phyloP scores from a whole-genome alignment of 441 rosid genomes.

The Biscutella laevigata region DNA sequence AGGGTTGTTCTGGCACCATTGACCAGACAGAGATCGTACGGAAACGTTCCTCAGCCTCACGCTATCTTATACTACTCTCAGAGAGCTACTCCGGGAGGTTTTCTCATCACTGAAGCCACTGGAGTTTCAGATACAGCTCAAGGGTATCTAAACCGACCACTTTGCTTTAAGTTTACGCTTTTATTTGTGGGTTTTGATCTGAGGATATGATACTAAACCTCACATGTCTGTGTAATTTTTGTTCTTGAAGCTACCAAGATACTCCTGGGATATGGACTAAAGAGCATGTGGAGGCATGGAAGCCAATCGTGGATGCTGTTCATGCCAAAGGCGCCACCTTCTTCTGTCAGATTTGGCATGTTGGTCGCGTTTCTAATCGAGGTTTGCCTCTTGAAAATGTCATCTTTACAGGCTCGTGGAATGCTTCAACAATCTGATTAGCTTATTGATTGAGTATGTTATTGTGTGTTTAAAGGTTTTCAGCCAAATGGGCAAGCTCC shows the following conservation, averaged over 20 bases:
- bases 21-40: slow-evolving; percentile 43
- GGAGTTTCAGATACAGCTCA: slow-evolving; percentile 50
- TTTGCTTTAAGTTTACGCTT: background rate
- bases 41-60: slow-evolving; percentile 48
- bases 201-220: too few species aligned
- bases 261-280: slow-evolving; percentile 51
- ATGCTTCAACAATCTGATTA: too few species aligned
- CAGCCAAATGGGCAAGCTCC: slow-evolving; percentile 47
- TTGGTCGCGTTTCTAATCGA: slow-evolving; percentile 35
- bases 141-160: slow-evolving; percentile 42
- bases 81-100: slow-evolving; percentile 38
- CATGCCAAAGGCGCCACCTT: slow-evolving; percentile 43
- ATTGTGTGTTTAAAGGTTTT: background rate
- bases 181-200: background rate
- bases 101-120: slow-evolving; percentile 48
- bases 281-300: slow-evolving; percentile 60
- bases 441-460: too few species aligned
- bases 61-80: slow-evolving; percentile 49
- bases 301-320: slow-evolving; percentile 48
- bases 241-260: slow-evolving; percentile 22
- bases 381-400: too few species aligned
- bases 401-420: too few species aligned
- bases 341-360: slow-evolving; percentile 54
- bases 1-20: slow-evolving; percentile 54
- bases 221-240: background rate